These are phyloP conservation scores for Scheffersomyces titani DNA, from an alignment of 1,139 yeast genomes.

Conservation along the genomic window DNA sequence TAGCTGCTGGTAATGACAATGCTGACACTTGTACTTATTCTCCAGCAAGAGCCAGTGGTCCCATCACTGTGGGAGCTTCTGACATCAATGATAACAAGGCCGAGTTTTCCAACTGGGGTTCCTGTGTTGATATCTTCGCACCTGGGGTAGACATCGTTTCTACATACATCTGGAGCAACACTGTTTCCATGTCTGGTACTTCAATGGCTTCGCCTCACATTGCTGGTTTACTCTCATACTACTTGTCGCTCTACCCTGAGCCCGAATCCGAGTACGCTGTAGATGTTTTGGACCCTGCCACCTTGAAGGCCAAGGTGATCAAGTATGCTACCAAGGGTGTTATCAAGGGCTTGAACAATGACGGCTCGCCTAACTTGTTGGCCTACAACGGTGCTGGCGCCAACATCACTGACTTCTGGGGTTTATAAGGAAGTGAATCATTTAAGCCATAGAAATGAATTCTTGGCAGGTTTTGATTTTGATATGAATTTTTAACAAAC, in stretches of 20 bases:
- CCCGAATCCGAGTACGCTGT: slow-evolving; percentile 32
- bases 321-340: slow-evolving; percentile 38
- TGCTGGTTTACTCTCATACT: slow-evolving; percentile 43
- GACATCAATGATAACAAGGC: slow-evolving; percentile 40
- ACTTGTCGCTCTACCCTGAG: slow-evolving; percentile 43
- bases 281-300: slow-evolving; percentile 26
- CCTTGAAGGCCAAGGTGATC: slow-evolving; percentile 37
- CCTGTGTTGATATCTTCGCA: slow-evolving; percentile 47
- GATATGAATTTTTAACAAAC: neutral
- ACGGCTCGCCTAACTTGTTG: slow-evolving; percentile 22
- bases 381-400: slow-evolving; percentile 28
- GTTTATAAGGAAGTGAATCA: neutral
- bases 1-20: slow-evolving; percentile 49
- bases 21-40: slow-evolving; percentile 44
- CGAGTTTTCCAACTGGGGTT: slow-evolving; percentile 45
- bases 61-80: slow-evolving; percentile 48
- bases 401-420: slow-evolving; percentile 24
- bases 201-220: slow-evolving; percentile 50
- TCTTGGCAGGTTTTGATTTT: neutral
- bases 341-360: slow-evolving; percentile 22
- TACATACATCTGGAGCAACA: slow-evolving; percentile 39
- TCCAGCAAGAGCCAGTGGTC: slow-evolving; percentile 46
- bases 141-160: slow-evolving; percentile 46
- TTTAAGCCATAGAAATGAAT: neutral
- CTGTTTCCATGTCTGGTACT: slow-evolving; percentile 42